Base-by-base conservation (phyloP, 805 yeast species). In the Cyberlindnera xishuangbannaensis region DNA sequence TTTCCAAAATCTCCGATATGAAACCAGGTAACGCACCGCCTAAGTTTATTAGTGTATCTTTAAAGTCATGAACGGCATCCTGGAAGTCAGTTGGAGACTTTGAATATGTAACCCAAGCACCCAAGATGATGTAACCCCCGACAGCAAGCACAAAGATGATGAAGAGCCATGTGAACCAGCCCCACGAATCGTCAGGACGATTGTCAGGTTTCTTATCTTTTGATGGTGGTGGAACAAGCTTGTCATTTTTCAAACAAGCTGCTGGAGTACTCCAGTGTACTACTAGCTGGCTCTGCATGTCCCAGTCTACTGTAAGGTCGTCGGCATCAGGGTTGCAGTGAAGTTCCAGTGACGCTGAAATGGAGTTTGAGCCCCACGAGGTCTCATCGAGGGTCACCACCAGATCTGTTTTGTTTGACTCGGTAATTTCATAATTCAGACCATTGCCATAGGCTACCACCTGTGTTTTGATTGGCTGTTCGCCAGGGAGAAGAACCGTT, bases 151-250 rank as follows among this genome's bases (percentile, higher is more conserved):
- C 83, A 44, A 79, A 58, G 39, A 87, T 60, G 45, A 88, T 78
- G 52, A 88, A 84, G 8, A 86, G 50, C 78, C 90, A 84, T 3
- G 87, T 73, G 53, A 88, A 74, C 70, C 88, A 74, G 33, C 95
- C 92, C 79, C 90, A 77, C 30, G 76, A 64, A 19, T 55, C 55
- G 31, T 56, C 51, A 4, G 45, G 47, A 12, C 56, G 45, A 15
- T 50, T 42, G 24, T 53, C 23, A 2, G 29, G 28, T 13, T 22
- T 49, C 25, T 57, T 56, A 9, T 9, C 11, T 9, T 20, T 12
- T 12, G 9, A 9, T 12, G 9, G 9, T 9, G 23, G 23, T 20
- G 23, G 23, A 20, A 20, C 23, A 20, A 12, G 12, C 23, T 54
- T 45, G 14, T 50, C 44, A 8, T 45, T 40, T 34, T 60, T 62